Evolutionary conservation across 2,329 filamentous ascomycete species (phyloP), one percentile per base, ranked within the genome.

Genomic region (Massarina eburnea): DNA sequence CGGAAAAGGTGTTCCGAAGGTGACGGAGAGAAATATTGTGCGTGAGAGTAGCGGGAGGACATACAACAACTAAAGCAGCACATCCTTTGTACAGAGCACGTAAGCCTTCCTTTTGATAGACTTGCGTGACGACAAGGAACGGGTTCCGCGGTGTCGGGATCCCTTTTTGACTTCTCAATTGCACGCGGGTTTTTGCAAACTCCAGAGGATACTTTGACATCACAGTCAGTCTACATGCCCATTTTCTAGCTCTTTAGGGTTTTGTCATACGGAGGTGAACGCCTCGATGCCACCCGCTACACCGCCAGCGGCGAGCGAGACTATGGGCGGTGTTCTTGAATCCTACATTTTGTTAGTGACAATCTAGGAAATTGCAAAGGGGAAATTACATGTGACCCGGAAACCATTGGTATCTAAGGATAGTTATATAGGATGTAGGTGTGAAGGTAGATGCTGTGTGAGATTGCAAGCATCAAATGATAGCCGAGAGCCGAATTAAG

Each of bases 181-280:
- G 82, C 3, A 82, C 76, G 43, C 81, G 73, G 0, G 83, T 86
- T 66, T 87, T 87, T 43, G 83, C 82, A 55, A 85, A 87, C 59
- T 86, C 83, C 55, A 86, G 80, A 0, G 83, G 83, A 62, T 85
- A 85, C 65, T 69, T 44, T 14, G 4, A 3, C 7, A 24, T 2
- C 4, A 29, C 56, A 24, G 58, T 55, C 46, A 44, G 12, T 2
- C 24, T 29, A 17, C 29, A 36, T 27, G 3, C n/a, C 4, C 37
- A 52, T 35, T 39, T 35, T 47, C 48, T 37, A 36, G 20, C 8
- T 3, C 17, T 20, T 7, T 26, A 21, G 32, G 7, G 15, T 32
- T 37, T 27, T 24, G 21, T 36, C 58, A 30, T 57, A 70, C 67
- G 21, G 67, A 68, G 26, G 67, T 52, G 30, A 68, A 67, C 7